These are phyloP conservation scores for Sporothrix sp. DNA, from an alignment of 2,329 filamentous ascomycete species.

Conservation along the genomic window DNA sequence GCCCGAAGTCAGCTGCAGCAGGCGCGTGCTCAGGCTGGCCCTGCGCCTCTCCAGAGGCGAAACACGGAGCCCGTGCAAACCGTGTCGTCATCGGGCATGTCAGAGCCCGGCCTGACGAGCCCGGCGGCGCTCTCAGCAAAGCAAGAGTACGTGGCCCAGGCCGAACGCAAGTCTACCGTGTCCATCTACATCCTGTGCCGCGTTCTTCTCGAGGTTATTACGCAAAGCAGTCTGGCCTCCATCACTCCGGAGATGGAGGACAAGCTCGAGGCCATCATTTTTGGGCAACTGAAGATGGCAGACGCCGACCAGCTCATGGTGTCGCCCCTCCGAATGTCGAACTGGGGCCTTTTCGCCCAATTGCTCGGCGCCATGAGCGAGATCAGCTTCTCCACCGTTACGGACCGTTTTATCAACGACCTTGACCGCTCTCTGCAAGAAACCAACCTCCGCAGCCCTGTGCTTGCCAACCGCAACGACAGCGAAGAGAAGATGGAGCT, in stretches of 20 bases:
- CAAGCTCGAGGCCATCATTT: slow-evolving; percentile 90
- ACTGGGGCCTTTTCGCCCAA: slow-evolving; percentile 91
- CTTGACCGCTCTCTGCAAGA: slow-evolving; percentile 71
- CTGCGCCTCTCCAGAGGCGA: slow-evolving; percentile 49
- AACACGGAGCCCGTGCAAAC: slow-evolving; percentile 62
- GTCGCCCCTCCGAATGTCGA: slow-evolving; percentile 78
- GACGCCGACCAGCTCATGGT: slow-evolving; percentile 70
- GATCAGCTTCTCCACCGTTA: slow-evolving; percentile 78
- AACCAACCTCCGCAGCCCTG: slow-evolving; percentile 58
- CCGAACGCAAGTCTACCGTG: slow-evolving; percentile 82
- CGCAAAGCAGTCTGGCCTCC: slow-evolving; percentile 70
- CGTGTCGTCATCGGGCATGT: slow-evolving; percentile 20
- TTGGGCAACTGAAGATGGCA: slow-evolving; percentile 83
- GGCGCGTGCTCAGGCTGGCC: slow-evolving; percentile 31
- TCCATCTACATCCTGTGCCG: slow-evolving; percentile 95
- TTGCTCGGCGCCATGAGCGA: slow-evolving; percentile 94
- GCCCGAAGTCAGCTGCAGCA: slow-evolving; percentile 52
- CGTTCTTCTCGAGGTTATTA: slow-evolving; percentile 87
- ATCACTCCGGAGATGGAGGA: slow-evolving; percentile 90
- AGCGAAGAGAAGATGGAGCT: slow-evolving; percentile 76
- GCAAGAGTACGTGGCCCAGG: slow-evolving; percentile 66
- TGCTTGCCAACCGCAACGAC: slow-evolving; percentile 47
- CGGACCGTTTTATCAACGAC: slow-evolving; percentile 71
- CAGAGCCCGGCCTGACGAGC: slow-evolving; percentile 25
- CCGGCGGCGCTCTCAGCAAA: slow-evolving; percentile 36